Evolutionary conservation across 176 grass and related monocot species (phyloP), one percentile per base, ranked within the genome.

Genomic region (Poa pratensis): DNA sequence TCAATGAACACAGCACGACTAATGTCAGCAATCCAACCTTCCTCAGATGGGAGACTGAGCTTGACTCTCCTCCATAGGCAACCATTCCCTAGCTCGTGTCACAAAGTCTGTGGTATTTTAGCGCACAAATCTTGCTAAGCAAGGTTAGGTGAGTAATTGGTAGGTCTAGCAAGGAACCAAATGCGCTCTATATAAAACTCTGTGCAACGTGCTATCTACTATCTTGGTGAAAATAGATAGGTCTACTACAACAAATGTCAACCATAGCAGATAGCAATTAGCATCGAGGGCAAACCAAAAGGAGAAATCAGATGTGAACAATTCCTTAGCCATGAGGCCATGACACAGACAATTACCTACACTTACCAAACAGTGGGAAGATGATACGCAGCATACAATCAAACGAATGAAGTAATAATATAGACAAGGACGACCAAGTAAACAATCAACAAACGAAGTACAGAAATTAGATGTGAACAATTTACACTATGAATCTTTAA

Each of bases 321-420:
- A 35, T 39, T 80, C 50, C 34, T 62, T 80, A 58, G 10, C 12
- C 50, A 53, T 64, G 61, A 30, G 26, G 26, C 26, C 14, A 65
- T 52, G 14, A 63, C 23, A 43, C 52, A 6, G 35, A 37, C 46
- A 53, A 76, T 14, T 30, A 87, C 55, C 22, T 27, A 84, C 28
- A 80, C 42, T 16, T 19, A 16, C 5, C 76, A 30, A 76, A 39
- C 18, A 85, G 3, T 37, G 73, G 73, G 42, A 84, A 83, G 42
- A 35, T 65, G 51, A 30, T 59, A 63, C 49, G 73, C 15, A 79
- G 11, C 2, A 91, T 61, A 80, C 13, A 88, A 49, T 16, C 28
- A 88, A 71, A 55, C 69, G 45, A 4, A 68, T 42, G 81, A 20
- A 82, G 28, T n/a, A n/a, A n/a, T n/a, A n/a, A n/a, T 13, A 88